Evolutionary conservation across 257 asterid species (phyloP).

Genomic region (Solanum sitiens): DNA sequence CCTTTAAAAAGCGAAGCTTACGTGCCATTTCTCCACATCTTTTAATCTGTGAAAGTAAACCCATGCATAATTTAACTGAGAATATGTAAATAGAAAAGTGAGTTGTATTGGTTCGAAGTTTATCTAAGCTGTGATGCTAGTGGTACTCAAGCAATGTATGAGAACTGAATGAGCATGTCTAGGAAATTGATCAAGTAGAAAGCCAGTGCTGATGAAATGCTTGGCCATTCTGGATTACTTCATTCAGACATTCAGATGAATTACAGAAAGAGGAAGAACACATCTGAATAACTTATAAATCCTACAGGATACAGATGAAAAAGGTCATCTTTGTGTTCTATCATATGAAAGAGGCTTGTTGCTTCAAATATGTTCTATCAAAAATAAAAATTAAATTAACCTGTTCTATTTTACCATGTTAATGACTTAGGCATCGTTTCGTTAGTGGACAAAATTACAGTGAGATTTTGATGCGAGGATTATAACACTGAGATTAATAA

Average conservation of each 20-base stretch:
- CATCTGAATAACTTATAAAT: background rate
- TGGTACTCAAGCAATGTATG: background rate
- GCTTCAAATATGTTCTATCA: background rate
- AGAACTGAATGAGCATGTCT: background rate
- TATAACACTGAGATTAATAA: background rate
- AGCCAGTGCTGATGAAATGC: background rate
- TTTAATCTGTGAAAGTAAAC: conserved; percentile 27
- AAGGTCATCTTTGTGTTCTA: background rate
- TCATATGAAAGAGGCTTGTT: background rate
- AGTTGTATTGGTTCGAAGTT: background rate
- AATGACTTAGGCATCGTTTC: background rate
- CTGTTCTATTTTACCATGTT: background rate
- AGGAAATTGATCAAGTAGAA: background rate
- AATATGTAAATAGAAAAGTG: background rate
- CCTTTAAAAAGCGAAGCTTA: conserved; percentile 38
- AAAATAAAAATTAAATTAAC: background rate
- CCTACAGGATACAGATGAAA: background rate
- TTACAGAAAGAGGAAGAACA: background rate
- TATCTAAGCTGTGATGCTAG: background rate
- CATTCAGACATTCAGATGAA: background rate
- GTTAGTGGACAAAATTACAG: background rate
- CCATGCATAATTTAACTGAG: background rate
- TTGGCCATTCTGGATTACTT: background rate
- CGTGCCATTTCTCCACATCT: conserved; percentile 65
- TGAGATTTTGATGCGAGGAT: background rate